Evolutionary conservation across 352 stramenopile species (phyloP).

Genomic region (Plasmopara halstedii): DNA sequence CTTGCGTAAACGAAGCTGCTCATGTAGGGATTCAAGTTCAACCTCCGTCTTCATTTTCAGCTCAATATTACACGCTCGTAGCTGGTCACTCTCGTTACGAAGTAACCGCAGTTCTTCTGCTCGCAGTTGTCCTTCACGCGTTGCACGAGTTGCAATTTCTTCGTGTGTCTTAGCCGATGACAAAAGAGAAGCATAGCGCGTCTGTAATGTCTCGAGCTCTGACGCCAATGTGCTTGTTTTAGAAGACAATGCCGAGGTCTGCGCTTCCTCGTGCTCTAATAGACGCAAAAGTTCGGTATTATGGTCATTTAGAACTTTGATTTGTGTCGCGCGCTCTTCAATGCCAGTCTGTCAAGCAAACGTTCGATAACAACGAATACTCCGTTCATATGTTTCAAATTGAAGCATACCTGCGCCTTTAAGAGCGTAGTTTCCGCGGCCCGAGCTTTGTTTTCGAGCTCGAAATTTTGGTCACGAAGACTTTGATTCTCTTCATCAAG

Average conservation of each 20-base stretch:
- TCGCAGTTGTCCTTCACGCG: constrained; percentile 87
- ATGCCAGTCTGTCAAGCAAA: constrained; percentile 31
- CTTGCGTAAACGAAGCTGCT: constrained; percentile 94
- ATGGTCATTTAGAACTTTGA: constrained; percentile 92
- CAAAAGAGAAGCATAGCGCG: constrained; percentile 85
- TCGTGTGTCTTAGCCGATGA: constrained; percentile 91
- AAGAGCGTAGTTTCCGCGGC: constrained; percentile 80
- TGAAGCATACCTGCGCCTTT: constrained; percentile 47
- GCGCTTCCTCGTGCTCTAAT: constrained; percentile 91
- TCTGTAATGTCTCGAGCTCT: constrained; percentile 83
- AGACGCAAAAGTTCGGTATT: constrained; percentile 93
- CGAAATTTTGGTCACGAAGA: constrained; percentile 90
- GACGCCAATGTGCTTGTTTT: constrained; percentile 48
- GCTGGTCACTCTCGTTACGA: constrained; percentile 82
- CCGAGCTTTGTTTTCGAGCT: constrained; percentile 84
- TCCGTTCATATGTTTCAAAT: neutral
- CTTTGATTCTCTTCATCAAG: constrained; percentile 89
- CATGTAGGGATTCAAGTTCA: constrained; percentile 92
- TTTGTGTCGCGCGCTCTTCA: constrained; percentile 89
- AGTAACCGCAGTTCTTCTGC: constrained; percentile 92
- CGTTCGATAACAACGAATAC: neutral
- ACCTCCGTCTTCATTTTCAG: constrained; percentile 93
- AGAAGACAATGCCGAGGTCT: constrained; percentile 53
- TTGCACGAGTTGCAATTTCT: constrained; percentile 84
- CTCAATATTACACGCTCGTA: constrained; percentile 90